phyloP scores from a whole-genome alignment of 441 rosid genomes.

The Pelargonium cotyledonis region DNA sequence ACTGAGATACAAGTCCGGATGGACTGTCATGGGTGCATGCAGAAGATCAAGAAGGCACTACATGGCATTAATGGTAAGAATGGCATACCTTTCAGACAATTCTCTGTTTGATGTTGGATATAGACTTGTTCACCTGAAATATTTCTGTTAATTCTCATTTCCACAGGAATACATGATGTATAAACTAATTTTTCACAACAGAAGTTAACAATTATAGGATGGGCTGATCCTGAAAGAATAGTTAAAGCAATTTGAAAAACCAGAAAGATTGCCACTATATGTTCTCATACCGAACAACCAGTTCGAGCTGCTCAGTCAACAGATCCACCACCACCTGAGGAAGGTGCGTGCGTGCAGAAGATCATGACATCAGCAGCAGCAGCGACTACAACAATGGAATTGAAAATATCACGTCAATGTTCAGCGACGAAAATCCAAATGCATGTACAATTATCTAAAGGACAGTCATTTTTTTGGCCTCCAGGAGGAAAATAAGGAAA shows the following conservation, averaged over 20 bases:
- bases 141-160: conserved; percentile 9
- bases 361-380: conserved; percentile 21
- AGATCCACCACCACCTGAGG: conserved; percentile 23
- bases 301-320: conserved; percentile 26
- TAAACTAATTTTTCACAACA: conserved; percentile 53
- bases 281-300: conserved; percentile 34
- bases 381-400: conserved; percentile 15
- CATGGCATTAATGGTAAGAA: conserved; percentile 55
- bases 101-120: not conserved
- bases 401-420: conserved; percentile 54
- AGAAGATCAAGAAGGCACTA: conserved; percentile 65
- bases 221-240: conserved; percentile 66
- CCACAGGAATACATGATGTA: conserved; percentile 54
- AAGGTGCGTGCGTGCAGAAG: conserved; percentile 18
- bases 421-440: conserved; percentile 73
- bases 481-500: conserved; percentile 2
- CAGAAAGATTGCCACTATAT: conserved; percentile 55
- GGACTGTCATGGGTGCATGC: conserved; percentile 76
- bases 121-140: too few species aligned
- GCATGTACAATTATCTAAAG: conserved; percentile 51
- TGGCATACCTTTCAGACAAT: not conserved
- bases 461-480: not conserved
- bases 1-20: conserved; percentile 67
- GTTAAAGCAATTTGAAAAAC: conserved; percentile 59
- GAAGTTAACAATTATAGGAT: conserved; percentile 55